phyloP scores from a whole-genome alignment of 2,329 filamentous ascomycete species.

The Akanthomyces uredinophilus region DNA sequence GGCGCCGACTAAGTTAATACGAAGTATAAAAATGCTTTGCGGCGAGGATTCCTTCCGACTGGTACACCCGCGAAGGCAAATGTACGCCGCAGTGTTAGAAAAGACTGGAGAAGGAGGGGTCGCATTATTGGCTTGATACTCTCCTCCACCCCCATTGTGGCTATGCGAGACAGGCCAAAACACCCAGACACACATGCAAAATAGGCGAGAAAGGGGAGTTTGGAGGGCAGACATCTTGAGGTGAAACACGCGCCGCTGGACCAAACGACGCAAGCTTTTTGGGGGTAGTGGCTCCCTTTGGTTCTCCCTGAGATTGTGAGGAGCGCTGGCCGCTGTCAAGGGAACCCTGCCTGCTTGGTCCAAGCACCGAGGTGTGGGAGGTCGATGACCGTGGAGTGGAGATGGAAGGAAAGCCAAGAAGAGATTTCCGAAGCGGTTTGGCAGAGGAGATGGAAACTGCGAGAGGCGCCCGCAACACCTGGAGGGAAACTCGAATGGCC shows the following conservation, averaged over 20 bases:
- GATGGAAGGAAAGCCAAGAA: neutral
- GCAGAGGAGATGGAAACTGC: neutral
- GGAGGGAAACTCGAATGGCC: neutral
- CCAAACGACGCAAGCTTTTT: neutral
- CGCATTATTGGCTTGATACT: neutral
- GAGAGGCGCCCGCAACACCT: too few species aligned
- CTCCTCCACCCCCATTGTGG: conserved; percentile 8
- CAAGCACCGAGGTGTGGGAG: neutral
- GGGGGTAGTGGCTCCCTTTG: neutral
- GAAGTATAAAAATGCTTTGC: neutral
- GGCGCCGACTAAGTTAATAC: neutral
- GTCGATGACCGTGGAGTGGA: neutral
- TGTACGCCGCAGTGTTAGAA: neutral
- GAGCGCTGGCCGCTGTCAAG: neutral
- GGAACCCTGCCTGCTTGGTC: neutral
- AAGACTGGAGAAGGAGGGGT: neutral
- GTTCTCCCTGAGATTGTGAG: conserved; percentile 3
- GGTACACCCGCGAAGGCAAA: neutral
- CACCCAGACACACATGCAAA: neutral
- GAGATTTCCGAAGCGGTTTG: neutral
- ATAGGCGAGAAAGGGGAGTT: neutral
- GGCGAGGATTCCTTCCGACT: neutral
- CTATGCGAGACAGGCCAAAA: conserved; percentile 11
- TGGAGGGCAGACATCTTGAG: neutral
- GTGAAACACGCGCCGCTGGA: conserved; percentile 6